Conservation (phyloP, 2,329 filamentous ascomycete species). For the Fusarium fracticaudum region DNA sequence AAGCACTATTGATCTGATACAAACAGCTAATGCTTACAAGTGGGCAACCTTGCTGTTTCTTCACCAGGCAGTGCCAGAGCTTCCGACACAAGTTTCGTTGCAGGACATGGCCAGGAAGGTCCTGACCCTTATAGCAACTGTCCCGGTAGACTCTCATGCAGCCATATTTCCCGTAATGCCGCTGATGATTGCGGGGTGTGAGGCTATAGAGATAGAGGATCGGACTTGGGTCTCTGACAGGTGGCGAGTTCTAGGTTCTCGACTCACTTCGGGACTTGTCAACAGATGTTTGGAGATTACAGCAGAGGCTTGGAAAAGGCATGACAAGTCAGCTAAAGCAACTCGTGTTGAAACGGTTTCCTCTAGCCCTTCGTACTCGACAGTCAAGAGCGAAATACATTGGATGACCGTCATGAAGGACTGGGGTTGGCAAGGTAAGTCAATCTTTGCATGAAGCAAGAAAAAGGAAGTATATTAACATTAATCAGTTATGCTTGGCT, state of each 20-base stretch:
- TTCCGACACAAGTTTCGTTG: not conserved
- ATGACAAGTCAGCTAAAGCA: accelerated
- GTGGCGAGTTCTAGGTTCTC: not conserved
- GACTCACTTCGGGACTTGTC: not conserved
- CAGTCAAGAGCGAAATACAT: not conserved
- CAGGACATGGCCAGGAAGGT: not conserved
- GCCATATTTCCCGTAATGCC: not conserved
- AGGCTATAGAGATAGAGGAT: not conserved
- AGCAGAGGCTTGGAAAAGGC: not conserved
- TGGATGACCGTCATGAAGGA: not conserved
- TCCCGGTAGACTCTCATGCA: not conserved
- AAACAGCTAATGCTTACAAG: not conserved
- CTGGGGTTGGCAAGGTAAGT: not conserved
- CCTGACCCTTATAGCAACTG: not conserved
- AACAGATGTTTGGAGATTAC: not conserved
- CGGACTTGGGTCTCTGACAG: not conserved
- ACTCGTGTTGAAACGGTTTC: not conserved
- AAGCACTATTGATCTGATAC: not conserved
- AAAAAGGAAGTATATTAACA: not conserved
- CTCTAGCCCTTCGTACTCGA: not conserved
- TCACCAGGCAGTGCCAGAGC: not conserved
- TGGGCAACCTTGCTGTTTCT: not conserved
- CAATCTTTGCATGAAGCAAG: accelerated
- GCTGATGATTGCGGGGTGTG: not conserved
- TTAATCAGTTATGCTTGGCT: accelerated